A percentile compares a stretch with the other conserved stretches of the same genome.
phyloP scores from a whole-genome alignment of 1,284 basidiomycete species.

The Rugosomyces carneus region DNA sequence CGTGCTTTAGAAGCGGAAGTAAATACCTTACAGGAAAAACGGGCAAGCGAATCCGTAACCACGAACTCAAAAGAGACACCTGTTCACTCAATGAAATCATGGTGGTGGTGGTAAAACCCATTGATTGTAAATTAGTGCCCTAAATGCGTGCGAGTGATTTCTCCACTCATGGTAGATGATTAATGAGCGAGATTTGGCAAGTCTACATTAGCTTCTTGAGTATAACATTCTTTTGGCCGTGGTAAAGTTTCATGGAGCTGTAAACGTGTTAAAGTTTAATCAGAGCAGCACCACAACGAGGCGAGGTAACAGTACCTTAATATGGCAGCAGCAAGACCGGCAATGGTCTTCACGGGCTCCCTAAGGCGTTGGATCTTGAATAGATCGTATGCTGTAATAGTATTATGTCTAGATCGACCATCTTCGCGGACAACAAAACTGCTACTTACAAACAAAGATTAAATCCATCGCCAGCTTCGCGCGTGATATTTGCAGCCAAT shows the following conservation, averaged over 20 bases:
- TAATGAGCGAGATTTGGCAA: conserved; percentile 4
- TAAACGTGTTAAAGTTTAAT: conserved; percentile 7
- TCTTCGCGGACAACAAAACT: not conserved
- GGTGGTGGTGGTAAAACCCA: conserved; percentile 13
- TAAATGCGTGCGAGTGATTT: conserved; percentile 6
- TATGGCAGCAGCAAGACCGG: conserved; percentile 62
- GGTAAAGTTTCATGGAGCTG: conserved; percentile 66
- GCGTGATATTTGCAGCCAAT: conserved; percentile 67
- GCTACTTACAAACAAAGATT: conserved; percentile 72
- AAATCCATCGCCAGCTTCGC: conserved; percentile 74
- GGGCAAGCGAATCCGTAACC: conserved; percentile 3
- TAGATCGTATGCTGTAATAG: conserved; percentile 33
- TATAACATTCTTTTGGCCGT: conserved; percentile 56
- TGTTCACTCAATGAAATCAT: conserved; percentile 8
- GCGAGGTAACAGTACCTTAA: conserved; percentile 51
- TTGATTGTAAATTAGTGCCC: not conserved
- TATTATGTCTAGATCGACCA: conserved; percentile 1
- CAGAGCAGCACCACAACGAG: conserved; percentile 1
- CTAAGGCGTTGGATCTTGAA: conserved; percentile 51
- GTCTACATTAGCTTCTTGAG: conserved; percentile 36
- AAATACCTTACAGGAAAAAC: conserved; percentile 29
- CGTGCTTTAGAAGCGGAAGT: conserved; percentile 56
- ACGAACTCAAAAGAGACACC: not conserved
- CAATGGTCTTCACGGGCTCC: conserved; percentile 55
- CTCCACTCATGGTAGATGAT: not conserved